These are phyloP conservation scores for Daldinia decipiens DNA, from an alignment of 495 filamentous ascomycete species.

Conservation along the genomic window DNA sequence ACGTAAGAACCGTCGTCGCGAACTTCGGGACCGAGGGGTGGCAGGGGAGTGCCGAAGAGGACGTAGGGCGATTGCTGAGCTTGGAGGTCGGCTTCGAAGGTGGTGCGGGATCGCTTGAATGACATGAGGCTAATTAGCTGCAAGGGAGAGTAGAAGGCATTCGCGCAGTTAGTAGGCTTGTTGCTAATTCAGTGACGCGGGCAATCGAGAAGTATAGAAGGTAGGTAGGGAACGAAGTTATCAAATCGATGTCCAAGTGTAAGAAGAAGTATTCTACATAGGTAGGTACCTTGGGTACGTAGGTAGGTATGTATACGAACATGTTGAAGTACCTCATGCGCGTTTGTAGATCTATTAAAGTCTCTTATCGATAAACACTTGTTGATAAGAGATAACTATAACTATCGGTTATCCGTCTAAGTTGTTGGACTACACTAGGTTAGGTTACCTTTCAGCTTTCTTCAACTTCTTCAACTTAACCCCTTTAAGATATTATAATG, in stretches of 20 bases:
- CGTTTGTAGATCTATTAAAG: slow-evolving; percentile 6
- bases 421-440: no score
- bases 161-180: neutral
- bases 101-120: slow-evolving; percentile 78
- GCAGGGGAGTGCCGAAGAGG: slow-evolving; percentile 86
- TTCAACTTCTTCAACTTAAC: neutral
- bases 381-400: neutral
- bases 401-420: no score
- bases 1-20: slow-evolving; percentile 95
- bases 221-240: neutral
- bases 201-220: neutral
- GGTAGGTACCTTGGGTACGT: no score
- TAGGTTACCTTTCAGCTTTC: no score
- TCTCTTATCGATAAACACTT: slow-evolving; percentile 28
- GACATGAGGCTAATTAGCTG: slow-evolving; percentile 63
- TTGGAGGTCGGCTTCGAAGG: slow-evolving; percentile 81
- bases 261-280: neutral
- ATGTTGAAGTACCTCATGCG: neutral
- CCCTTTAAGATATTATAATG: neutral
- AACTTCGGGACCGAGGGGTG: slow-evolving; percentile 76
- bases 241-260: neutral
- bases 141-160: neutral
- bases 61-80: slow-evolving; percentile 81
- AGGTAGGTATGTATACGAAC: neutral
- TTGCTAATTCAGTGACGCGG: neutral